A percentile compares a stretch with the other conserved stretches of the same genome.
Conservation (phyloP, 2,329 filamentous ascomycete species). For the Ophiostoma piceae region DNA sequence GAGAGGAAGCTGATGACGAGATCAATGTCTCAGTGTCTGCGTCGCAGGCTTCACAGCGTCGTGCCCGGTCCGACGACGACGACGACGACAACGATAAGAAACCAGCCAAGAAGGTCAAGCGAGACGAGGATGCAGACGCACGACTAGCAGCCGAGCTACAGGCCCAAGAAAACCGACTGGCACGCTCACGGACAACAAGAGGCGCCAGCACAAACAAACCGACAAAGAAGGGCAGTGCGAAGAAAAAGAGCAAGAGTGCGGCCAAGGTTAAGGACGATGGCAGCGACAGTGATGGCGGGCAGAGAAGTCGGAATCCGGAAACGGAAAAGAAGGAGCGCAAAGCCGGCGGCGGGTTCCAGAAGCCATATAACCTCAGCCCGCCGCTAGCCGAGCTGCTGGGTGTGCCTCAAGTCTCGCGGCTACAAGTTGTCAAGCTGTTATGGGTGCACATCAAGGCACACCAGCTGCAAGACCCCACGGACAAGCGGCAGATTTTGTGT, state of each 20-base stretch:
- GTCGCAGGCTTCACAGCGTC: constrained; percentile 27
- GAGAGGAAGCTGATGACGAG: constrained; percentile 24
- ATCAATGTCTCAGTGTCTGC: constrained; percentile 26
- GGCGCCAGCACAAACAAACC: constrained; percentile 56
- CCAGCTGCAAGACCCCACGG: constrained; percentile 80
- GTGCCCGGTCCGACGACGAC: constrained; percentile 37
- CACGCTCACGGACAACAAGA: constrained; percentile 65
- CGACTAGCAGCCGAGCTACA: constrained; percentile 82
- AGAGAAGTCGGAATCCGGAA: constrained; percentile 42
- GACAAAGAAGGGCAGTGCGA: constrained; percentile 53
- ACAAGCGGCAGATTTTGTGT: constrained; percentile 89
- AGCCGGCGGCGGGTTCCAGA: constrained; percentile 89
- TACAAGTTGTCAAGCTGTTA: constrained; percentile 91
- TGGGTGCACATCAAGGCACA: constrained; percentile 92
- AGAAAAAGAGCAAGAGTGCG: constrained; percentile 29
- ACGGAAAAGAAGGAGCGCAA: constrained; percentile 63
- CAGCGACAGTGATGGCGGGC: constrained; percentile 53
- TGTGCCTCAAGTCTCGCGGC: constrained; percentile 77
- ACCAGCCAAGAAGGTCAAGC: constrained; percentile 59
- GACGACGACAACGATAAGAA: constrained; percentile 32
- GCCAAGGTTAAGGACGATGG: constrained; percentile 61
- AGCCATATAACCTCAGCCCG: constrained; percentile 69
- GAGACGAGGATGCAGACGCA: constrained; percentile 70
- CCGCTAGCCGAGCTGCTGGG: constrained; percentile 66
- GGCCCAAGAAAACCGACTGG: constrained; percentile 76